Evolutionary conservation across 192 early-diverging fungal species (phyloP).

Genomic region (Lunasporangiospora selenospora): DNA sequence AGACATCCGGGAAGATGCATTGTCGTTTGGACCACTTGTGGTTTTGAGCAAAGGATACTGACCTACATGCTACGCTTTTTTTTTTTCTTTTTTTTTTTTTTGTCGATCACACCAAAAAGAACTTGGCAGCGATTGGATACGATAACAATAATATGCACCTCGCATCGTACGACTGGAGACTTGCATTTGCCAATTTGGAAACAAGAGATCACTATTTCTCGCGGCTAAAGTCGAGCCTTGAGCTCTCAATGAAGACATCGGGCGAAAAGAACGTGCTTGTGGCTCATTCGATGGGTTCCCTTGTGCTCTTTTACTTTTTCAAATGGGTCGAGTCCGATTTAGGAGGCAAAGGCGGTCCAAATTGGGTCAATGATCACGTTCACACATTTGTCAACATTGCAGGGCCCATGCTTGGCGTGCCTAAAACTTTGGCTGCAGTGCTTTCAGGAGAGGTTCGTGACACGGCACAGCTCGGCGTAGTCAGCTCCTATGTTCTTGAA

Average conservation of each 20-base stretch:
- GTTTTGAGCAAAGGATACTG: too few relatives aligned
- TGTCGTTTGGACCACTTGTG: too few relatives aligned
- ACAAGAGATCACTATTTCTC: conserved; percentile 85
- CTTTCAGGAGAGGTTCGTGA: conserved; percentile 86
- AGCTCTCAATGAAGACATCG: conserved; percentile 53
- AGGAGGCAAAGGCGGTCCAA: conserved; percentile 71
- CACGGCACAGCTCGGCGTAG: conserved; percentile 78
- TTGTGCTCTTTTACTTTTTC: conserved; percentile 83
- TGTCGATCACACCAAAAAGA: conserved; percentile 67
- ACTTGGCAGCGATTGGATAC: conserved; percentile 84
- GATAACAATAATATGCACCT: conserved; percentile 89
- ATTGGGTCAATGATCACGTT: conserved; percentile 83
- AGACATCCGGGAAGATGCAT: too few relatives aligned
- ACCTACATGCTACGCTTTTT: too few relatives aligned
- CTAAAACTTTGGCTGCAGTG: conserved; percentile 80
- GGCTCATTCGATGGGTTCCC: conserved; percentile 75
- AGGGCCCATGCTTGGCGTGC: conserved; percentile 85
- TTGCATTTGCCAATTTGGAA: conserved; percentile 81
- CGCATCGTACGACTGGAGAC: conserved; percentile 90
- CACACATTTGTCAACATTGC: conserved; percentile 85
- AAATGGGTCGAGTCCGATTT: conserved; percentile 79
- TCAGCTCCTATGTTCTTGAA: conserved; percentile 83
- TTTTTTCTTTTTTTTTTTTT: not conserved
- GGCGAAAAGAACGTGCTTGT: conserved; percentile 65
- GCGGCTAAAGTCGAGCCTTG: conserved; percentile 74